Evolutionary conservation across 352 stramenopile genomes (phyloP), one percentile per base, ranked within the genome.

Genomic region (Globisporangium cystogenes): DNA sequence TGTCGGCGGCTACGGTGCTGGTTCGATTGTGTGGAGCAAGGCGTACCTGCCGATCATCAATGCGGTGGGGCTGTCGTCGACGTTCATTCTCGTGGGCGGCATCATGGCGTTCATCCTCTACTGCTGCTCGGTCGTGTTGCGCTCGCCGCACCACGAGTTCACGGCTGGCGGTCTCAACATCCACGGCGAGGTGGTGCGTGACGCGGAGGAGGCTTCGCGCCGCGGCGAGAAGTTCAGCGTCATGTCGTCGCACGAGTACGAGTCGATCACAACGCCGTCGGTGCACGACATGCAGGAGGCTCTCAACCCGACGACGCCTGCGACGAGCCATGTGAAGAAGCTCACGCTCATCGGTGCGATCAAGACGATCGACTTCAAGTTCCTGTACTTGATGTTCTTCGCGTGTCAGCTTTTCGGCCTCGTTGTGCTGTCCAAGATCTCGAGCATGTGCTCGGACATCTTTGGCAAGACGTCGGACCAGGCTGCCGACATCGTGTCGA

Each of bases 371-470:
- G 76, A 87, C 50, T 85, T 71, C 59, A 59, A 77, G 51, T 77
- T 81, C 65, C 62, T 87, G 39, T 87, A 85, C 62, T 64, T 87
- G 47, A 83, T 82, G 71, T 80, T 85, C 60, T 82, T 80, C 42
- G 67, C 56, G 51, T 81, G 79, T 57, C 74, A 83, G 65, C 67
- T 82, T 23, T 87, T 80, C 43, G 74, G 76, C 8, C 69, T 83
- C 46, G 81, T 85, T 40, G 72, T 83, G 48, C 74, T 87, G 43
- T 85, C 76, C 5, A 76, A 74, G 57, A 65, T 87, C 5, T 77
- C 69, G 36, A 62, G 53, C 42, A 84, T 86, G 73, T 79, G 68
- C 42, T 64, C 61, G 0, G 68, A 77, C 23, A 65, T 86, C 10
- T 86, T 86, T 57, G 58, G 54, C 50, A 77, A 78, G 54, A 74